phyloP scores from a whole-genome alignment of 371 early-diverging fungal genomes.

The Chytridium lagenaria region DNA sequence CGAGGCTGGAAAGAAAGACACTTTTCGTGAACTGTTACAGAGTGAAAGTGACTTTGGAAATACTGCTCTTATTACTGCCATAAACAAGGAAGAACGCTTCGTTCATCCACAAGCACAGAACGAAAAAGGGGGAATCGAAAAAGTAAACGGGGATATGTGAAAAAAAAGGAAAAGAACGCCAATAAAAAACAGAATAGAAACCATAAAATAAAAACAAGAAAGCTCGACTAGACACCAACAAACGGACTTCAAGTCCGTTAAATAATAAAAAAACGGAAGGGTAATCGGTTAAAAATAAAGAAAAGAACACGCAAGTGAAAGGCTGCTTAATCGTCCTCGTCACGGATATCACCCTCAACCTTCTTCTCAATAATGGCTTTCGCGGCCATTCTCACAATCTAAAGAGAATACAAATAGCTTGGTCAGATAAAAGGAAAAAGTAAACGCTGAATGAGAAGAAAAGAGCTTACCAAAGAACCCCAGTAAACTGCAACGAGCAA shows the following conservation, averaged over 20 bases:
- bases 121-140: neutral
- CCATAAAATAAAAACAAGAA: neutral
- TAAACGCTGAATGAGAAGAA: too few relatives aligned
- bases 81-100: too few relatives aligned
- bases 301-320: too few relatives aligned
- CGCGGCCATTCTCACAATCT: conserved; percentile 50
- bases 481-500: conserved; percentile 52
- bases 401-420: conserved; percentile 1
- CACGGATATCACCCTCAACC: conserved; percentile 49
- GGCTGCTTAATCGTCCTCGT: conserved; percentile 38
- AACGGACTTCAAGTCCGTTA: too few relatives aligned
- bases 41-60: too few relatives aligned
- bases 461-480: conserved; percentile 47
- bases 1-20: too few relatives aligned
- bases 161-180: neutral
- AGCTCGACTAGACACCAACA: too few relatives aligned
- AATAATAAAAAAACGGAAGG: too few relatives aligned
- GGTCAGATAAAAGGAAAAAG: neutral
- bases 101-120: neutral
- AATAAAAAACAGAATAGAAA: neutral
- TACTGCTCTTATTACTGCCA: too few relatives aligned
- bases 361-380: conserved; percentile 41
- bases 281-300: too few relatives aligned
- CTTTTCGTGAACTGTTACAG: too few relatives aligned
- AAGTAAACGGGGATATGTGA: neutral